Base-by-base conservation (phyloP, 306 rosid species). In the Luffa aegyptiaca region DNA sequence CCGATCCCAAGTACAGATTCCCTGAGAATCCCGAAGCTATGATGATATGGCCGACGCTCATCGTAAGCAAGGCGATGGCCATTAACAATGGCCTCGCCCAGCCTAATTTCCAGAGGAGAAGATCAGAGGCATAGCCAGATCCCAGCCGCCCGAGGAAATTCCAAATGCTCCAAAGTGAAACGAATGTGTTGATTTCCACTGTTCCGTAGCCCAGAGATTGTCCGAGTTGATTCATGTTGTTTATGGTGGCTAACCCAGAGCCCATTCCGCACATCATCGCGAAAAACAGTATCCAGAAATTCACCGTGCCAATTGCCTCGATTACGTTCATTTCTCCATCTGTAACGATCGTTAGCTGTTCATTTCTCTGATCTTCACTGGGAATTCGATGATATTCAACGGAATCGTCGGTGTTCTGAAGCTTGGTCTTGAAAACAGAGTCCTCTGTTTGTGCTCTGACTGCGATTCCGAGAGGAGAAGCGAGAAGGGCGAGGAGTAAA, bases 91-190 rank as follows among this genome's bases (percentile, higher is more conserved):
- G 97, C 86, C 97, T 84, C 2, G 91, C 88, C 93, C 87, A 92
- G 35, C 97, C 93, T 82, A 80, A 82, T 44, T 37, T 79, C 75
- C 89, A 92, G 59, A 94, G 87, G 70, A 92, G 80, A 68, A 84
- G 87, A 85, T 94, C 98, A 0, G 97, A 94, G 35, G 89, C 41
- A 66, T 84, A 92, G 2, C 97, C 97, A 3, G 89, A 93, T 65
- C 94, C 98, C 17, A 94, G 84, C 41, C 98, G 94, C 36, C 98
- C 98, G 1, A 94, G 91, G 81, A 91, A 94, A 70, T 89, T 94
- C 98, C 98, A 92, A 87, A 92, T 89, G 78, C 96, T 92, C 98
- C 96, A 94, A 5, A 94, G 39, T 31, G 98, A 89, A 55, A 92
- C 96, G 78, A 94, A 81, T 26, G 88, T 87, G 39, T 81, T 80